Evolutionary conservation across 2,329 filamentous ascomycete species (phyloP), one percentile per base, ranked within the genome.

Genomic region (Alternaria viburni): DNA sequence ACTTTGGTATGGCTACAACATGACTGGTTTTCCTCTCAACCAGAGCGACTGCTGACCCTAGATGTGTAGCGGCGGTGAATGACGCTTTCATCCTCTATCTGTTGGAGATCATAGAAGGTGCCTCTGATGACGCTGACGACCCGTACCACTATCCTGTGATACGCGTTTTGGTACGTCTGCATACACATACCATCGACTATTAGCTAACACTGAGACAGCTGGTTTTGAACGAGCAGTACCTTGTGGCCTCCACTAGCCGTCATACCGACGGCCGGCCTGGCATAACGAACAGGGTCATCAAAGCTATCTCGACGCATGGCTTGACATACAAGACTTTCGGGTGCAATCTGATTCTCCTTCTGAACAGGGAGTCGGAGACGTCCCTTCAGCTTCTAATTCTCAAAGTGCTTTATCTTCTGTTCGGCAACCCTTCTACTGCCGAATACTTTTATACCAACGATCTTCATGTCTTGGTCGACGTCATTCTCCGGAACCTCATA

Each of bases 371-470:
- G 83, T 87, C 91, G 10, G 94, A 98, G 80, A 97, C 96, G 1
- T 95, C 93, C 2, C 87, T 97, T 41, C 96, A 99, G 80, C 86
- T 99, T 25, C 87, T 99, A n/a, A 98, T 98, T 63, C 86, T 99
- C 45, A 99, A 99, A 81, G 88, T 97, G 5, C 85, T 99, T 26
- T 99, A 98, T 80, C 88, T 99, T 36, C 86, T 99, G 10, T 99
- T 99, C 81, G 97, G 94, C 5, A 98, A 93, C 10, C 89, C 89
- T 60, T 88, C 91, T 15, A 99, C 96, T 0, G 93, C 96, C 79
- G 96, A 99, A 81, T 99, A 98, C 81, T 99, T 99, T 77, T 99
- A 98, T 80, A 97, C 93, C 26, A 99, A 99, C 77, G 96, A 99
- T 75, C 85, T 99, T 28, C 92, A 93, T 62, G 96, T 99, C 5